Base-by-base conservation (phyloP, 2,329 filamentous ascomycete species). In the Sclerotinia subarctica region DNA sequence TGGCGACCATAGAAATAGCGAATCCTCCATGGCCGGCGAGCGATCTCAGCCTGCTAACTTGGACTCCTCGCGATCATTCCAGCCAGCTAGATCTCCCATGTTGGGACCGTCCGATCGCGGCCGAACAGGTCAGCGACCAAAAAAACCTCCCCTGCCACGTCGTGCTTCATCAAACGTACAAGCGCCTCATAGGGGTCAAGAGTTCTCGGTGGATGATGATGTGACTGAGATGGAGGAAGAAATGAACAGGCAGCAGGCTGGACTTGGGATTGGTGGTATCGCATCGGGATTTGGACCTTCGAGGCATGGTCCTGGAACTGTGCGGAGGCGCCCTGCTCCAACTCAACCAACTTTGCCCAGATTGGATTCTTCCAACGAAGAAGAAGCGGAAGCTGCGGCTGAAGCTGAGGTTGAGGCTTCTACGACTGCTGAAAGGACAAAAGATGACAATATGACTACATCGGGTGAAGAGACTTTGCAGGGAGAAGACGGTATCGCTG, bases 131-230 rank as follows among this genome's bases (percentile, higher is more conserved):
- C 71, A 80, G 76, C 70, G 74, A 64, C 59, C 78, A 71, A 75
- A 76, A 71, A 96, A 94, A 78, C 93, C 93, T 24, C 80, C 85
- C 15, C 86, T 94, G 78, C 78, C 86, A 68, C 89, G 92, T 73
- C 89, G 93, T 70, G 84, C 89, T 68, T 94, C 92, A 1, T 93
- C 92, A 32, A 91, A 86, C 68, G 79, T 77, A 29, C 84, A 87
- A 74, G 88, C 88, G 52, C 93, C 93, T 3, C 88, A 94, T 77
- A 90, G 92, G 66, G 92, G 94, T 42, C 91, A 91, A 70, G 84
- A 94, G 69, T 98, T 96, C 80, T 97, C 94, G 0, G 92, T 92
- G 59, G 94, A 98, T 77, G 94, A 98, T 78, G 93, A 93, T 76
- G 83, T 88, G 32, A 85, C 88, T 72, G 94, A 97, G 78, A 88